phyloP scores from a whole-genome alignment of 2,329 filamentous ascomycete species.

The Metarhizium humberi region DNA sequence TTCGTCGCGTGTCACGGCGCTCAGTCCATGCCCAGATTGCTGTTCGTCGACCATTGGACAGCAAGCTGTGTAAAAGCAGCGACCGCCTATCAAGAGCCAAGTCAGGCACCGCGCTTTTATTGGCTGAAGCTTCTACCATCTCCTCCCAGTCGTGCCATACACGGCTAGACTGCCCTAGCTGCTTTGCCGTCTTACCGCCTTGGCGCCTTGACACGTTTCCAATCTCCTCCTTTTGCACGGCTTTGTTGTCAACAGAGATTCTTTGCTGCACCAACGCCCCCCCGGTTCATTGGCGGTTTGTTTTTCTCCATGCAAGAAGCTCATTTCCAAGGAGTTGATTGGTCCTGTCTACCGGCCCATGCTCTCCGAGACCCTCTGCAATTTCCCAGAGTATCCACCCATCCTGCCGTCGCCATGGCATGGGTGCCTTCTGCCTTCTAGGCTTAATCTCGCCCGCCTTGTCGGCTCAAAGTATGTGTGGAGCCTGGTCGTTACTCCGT shows the following conservation, averaged over 20 bases:
- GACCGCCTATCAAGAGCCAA: background rate
- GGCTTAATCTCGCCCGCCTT: no score
- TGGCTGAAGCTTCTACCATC: background rate
- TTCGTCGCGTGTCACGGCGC: background rate
- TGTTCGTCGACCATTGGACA: background rate
- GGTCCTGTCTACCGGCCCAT: background rate
- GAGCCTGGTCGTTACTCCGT: no score
- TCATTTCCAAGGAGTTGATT: background rate
- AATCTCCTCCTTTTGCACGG: background rate
- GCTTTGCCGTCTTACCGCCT: background rate
- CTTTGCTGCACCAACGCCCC: background rate
- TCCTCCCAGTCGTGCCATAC: background rate
- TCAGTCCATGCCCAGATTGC: background rate
- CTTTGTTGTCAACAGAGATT: background rate
- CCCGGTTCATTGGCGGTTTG: background rate
- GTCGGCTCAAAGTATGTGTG: no score
- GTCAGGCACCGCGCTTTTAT: background rate
- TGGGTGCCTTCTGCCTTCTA: no score
- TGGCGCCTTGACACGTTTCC: background rate
- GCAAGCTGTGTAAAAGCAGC: background rate
- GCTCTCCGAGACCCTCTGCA: conserved; percentile 6
- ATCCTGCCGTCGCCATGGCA: background rate
- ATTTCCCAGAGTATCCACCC: conserved; percentile 11
- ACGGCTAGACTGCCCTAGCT: background rate
- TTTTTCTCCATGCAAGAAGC: background rate